These are phyloP conservation scores for Heterobasidion annosum DNA, from an alignment of 1,284 basidiomycete species.

Conservation along the genomic window DNA sequence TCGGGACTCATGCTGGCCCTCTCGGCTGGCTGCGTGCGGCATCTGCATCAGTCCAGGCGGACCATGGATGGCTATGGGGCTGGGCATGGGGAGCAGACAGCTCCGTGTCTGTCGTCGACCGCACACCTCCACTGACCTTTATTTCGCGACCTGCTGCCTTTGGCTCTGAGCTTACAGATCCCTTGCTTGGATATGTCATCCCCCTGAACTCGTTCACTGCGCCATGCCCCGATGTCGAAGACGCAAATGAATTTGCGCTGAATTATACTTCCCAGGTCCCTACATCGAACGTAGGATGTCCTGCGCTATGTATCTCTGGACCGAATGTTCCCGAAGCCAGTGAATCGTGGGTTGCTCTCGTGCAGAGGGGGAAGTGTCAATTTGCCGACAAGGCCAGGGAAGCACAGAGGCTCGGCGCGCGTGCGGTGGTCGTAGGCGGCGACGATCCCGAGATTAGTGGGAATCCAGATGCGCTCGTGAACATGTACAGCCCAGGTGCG, in stretches of 20 bases:
- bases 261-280: slow-evolving; percentile 8
- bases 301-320: slow-evolving; percentile 49
- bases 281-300: slow-evolving; percentile 50
- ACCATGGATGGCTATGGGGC: slow-evolving; percentile 31
- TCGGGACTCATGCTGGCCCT: slow-evolving; percentile 12
- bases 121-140: slow-evolving; percentile 55
- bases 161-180: slow-evolving; percentile 59
- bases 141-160: slow-evolving; percentile 62
- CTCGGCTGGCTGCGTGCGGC: slow-evolving; percentile 21
- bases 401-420: slow-evolving; percentile 78
- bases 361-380: slow-evolving; percentile 80
- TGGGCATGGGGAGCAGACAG: slow-evolving; percentile 65
- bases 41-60: slow-evolving; percentile 13
- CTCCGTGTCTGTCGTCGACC: slow-evolving; percentile 71
- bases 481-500: slow-evolving; percentile 83
- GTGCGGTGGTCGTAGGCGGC: slow-evolving; percentile 84
- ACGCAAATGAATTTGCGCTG: slow-evolving; percentile 10
- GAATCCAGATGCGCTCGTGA: slow-evolving; percentile 72
- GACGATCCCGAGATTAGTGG: slow-evolving; percentile 56
- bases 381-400: slow-evolving; percentile 83
- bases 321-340: slow-evolving; percentile 41
- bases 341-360: slow-evolving; percentile 78
- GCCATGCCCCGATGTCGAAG: slow-evolving; percentile 28
- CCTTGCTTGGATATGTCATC: slow-evolving; percentile 70
- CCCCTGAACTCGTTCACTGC: slow-evolving; percentile 65